Conservation (phyloP, 2,329 filamentous ascomycete species). For the Cladobotryum protrusum region DNA sequence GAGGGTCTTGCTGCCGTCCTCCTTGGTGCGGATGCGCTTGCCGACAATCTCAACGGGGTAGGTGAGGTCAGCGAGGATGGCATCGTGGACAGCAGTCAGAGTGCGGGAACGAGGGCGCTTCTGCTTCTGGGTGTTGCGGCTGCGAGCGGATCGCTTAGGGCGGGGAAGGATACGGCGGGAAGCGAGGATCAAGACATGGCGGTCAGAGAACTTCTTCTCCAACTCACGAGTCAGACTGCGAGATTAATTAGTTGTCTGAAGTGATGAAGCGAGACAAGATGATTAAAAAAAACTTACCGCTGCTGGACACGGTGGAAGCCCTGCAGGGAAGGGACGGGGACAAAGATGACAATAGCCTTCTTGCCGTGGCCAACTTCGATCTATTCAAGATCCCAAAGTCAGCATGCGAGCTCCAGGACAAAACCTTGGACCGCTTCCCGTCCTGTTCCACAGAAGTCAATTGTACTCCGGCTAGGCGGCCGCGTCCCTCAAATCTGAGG, state of each 20-base stretch:
- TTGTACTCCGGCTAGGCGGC: slow-evolving; percentile 30
- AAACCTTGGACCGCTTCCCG: slow-evolving; percentile 70
- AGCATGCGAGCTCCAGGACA: slow-evolving; percentile 70
- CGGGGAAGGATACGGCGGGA: slow-evolving; percentile 97
- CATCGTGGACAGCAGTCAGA: slow-evolving; percentile 96
- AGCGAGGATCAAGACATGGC: slow-evolving; percentile 97
- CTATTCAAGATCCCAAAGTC: slow-evolving; percentile 65
- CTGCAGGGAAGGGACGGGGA: slow-evolving; percentile 96
- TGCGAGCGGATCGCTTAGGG: slow-evolving; percentile 96
- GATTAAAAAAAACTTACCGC: slow-evolving; percentile 64
- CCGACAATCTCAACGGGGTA: slow-evolving; percentile 99
- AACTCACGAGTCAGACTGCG: slow-evolving; percentile 95
- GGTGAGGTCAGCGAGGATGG: slow-evolving; percentile 95
- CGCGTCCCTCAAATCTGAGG: slow-evolving; percentile 20
- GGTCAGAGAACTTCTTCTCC: slow-evolving; percentile 99
- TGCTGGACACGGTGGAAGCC: slow-evolving; percentile 99
- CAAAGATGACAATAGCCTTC: slow-evolving; percentile 99
- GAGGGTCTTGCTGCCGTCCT: slow-evolving; percentile 96
- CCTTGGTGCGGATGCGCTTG: slow-evolving; percentile 97
- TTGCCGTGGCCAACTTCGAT: slow-evolving; percentile 99
- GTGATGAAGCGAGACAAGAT: background rate
- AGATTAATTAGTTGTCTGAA: background rate
- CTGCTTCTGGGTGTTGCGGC: slow-evolving; percentile 93
- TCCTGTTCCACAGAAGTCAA: slow-evolving; percentile 56
- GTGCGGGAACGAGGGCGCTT: slow-evolving; percentile 98